These are phyloP conservation scores for Melampsora americana DNA, from an alignment of 1,284 basidiomycete species.

Conservation along the genomic window DNA sequence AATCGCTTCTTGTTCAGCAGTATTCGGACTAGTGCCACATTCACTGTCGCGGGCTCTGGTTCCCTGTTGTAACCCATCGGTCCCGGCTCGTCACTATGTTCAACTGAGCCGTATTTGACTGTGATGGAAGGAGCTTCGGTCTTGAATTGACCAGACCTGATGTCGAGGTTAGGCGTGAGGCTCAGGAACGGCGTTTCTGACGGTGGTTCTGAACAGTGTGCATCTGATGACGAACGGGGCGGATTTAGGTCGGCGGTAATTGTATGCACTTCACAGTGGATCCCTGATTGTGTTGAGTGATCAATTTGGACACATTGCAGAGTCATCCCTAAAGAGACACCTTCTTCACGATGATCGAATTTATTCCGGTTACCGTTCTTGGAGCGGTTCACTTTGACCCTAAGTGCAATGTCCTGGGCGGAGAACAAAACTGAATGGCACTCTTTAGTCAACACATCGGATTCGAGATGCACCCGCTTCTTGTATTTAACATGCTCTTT, in stretches of 20 bases:
- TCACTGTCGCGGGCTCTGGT: slow-evolving; percentile 11
- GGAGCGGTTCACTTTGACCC: not conserved
- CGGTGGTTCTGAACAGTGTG: not conserved
- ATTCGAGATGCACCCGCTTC: not conserved
- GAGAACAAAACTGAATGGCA: not conserved
- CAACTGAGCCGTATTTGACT: not conserved
- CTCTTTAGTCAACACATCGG: not conserved
- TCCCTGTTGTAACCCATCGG: not conserved
- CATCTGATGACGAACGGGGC: not conserved
- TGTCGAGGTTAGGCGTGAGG: not conserved
- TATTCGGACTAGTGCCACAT: slow-evolving; percentile 19
- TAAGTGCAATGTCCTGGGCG: not conserved
- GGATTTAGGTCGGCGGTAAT: not conserved
- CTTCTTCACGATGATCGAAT: not conserved
- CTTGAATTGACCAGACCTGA: not conserved
- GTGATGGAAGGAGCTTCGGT: not conserved
- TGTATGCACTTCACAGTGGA: not conserved
- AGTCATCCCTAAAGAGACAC: not conserved
- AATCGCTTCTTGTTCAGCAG: slow-evolving; percentile 28
- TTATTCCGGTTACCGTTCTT: not conserved
- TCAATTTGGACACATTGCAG: not conserved
- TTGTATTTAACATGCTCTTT: not conserved
- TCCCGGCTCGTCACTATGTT: not conserved
- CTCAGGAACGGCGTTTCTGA: not conserved
- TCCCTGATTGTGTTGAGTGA: not conserved